Conservation (phyloP, 75 land plant species). For the Sequoiadendron giganteum region DNA sequence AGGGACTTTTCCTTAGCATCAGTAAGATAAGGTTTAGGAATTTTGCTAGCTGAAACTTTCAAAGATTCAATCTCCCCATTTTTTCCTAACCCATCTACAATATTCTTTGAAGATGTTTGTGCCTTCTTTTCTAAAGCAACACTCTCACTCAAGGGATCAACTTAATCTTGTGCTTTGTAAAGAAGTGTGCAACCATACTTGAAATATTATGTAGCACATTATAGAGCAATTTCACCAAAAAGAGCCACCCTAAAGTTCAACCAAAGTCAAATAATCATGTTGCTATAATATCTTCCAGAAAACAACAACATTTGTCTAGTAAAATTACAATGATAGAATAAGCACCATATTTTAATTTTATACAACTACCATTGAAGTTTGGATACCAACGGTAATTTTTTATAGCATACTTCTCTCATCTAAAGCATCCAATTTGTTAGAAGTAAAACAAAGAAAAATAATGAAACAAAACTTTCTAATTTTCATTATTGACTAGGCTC, state of each 20-base stretch:
- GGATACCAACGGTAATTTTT: too few species aligned
- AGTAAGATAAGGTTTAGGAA: constrained; percentile 66
- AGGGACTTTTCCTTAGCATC: constrained; percentile 34
- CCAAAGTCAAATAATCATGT: too few species aligned
- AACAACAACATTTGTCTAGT: background rate
- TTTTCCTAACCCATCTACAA: background rate
- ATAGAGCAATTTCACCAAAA: constrained; percentile 88
- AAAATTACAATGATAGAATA: background rate
- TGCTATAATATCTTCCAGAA: background rate
- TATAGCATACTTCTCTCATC: too few species aligned
- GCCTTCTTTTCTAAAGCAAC: constrained; percentile 37
- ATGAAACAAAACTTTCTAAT: too few species aligned
- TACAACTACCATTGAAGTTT: background rate
- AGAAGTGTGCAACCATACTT: constrained; percentile 91
- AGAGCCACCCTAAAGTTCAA: constrained; percentile 63
- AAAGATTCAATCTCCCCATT: background rate
- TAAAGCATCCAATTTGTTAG: too few species aligned
- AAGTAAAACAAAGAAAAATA: too few species aligned
- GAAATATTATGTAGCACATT: constrained; percentile 84
- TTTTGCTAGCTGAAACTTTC: background rate
- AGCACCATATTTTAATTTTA: background rate
- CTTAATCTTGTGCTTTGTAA: constrained; percentile 84
- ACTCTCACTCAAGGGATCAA: constrained; percentile 67
- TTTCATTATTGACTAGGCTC: too few species aligned
- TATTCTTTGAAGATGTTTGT: constrained; percentile 20